Percentiles rank a stretch among this genome's conserved stretches.
These are phyloP conservation scores for Suillus discolor DNA, from an alignment of 768 basidiomycete species.

Conservation along the genomic window DNA sequence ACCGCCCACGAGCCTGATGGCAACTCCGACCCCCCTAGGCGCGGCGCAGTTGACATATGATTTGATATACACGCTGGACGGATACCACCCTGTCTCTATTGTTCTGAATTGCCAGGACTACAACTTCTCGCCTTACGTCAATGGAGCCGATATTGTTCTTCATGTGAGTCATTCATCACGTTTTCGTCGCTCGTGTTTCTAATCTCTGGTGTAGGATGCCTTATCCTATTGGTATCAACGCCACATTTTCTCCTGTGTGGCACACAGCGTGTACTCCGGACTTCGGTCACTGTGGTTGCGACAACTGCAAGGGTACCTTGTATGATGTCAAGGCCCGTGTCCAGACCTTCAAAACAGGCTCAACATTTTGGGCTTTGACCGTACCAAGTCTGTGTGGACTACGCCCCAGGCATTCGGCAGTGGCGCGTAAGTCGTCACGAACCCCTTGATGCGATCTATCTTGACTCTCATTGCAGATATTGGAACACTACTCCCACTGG, in stretches of 20 bases:
- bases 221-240: conserved; percentile 52
- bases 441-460: no score
- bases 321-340: conserved; percentile 67
- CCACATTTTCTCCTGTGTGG: conserved; percentile 62
- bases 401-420: conserved; percentile 57
- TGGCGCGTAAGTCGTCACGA: no score
- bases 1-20: conserved; percentile 77
- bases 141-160: conserved; percentile 69
- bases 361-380: conserved; percentile 63
- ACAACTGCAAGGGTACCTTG: conserved; percentile 63
- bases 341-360: conserved; percentile 65
- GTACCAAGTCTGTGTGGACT: conserved; percentile 71
- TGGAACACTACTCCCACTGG: no score
- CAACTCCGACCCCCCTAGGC: conserved; percentile 57
- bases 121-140: conserved; percentile 57
- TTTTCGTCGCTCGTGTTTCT: neutral
- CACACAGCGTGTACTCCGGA: conserved; percentile 59
- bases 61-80: conserved; percentile 49
- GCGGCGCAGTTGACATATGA: conserved; percentile 52
- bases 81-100: conserved; percentile 60
- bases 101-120: conserved; percentile 63
- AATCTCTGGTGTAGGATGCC: conserved; percentile 17
- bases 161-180: conserved; percentile 59
- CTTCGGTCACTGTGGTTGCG: conserved; percentile 76
- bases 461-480: no score